Conservation (phyloP, 176 grass and related monocot species). For the Musa beccarii region DNA sequence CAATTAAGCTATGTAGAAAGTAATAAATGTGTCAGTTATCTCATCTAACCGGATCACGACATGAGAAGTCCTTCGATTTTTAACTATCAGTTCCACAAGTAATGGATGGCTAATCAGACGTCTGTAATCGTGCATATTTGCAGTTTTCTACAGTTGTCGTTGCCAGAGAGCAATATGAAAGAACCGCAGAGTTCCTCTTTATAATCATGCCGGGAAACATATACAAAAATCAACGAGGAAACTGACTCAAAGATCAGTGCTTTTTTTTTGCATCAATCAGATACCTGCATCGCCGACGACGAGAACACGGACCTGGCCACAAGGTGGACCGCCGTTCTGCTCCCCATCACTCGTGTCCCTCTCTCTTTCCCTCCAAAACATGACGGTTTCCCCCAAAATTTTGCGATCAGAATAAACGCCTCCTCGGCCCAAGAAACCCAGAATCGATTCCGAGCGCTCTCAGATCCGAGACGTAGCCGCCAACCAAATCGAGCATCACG, state of each 20-base stretch:
- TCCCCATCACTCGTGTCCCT: conserved; percentile 35
- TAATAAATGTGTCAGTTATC: no score
- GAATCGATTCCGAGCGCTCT: background rate
- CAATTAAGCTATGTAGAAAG: no score
- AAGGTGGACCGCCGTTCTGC: conserved; percentile 57
- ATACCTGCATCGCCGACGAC: conserved; percentile 84
- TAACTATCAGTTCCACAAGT: no score
- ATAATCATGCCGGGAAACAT: no score
- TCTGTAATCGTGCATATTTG: background rate
- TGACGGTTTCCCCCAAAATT: background rate
- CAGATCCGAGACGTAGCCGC: background rate
- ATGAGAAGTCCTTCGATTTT: background rate
- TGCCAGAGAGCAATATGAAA: background rate
- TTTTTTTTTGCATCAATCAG: background rate
- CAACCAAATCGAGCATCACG: conserved; percentile 2
- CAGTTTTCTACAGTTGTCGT: background rate
- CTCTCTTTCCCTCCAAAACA: conserved; percentile 80
- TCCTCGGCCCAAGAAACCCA: background rate
- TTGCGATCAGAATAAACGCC: background rate
- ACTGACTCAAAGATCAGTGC: background rate
- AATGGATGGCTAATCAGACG: no score
- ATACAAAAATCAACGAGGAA: background rate
- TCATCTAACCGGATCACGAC: no score
- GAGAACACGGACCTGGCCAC: conserved; percentile 81
- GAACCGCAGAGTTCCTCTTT: background rate